phyloP scores from a whole-genome alignment of 2,329 filamentous ascomycete species.

The Xylariales sp. region DNA sequence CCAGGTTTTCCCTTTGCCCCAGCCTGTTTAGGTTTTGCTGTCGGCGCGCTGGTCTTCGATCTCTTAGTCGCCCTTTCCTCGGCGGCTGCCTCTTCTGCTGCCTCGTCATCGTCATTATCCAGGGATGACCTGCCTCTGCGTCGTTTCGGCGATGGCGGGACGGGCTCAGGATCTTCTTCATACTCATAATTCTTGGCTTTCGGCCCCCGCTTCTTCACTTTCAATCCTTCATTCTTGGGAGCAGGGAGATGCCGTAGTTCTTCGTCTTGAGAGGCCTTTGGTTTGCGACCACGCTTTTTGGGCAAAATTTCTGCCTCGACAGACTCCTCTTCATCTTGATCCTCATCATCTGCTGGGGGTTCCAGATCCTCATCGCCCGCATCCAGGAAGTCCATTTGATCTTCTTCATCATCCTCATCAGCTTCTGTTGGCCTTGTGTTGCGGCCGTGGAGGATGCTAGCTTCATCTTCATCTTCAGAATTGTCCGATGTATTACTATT shows the following conservation, averaged over 20 bases:
- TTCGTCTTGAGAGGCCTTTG: conserved; percentile 8
- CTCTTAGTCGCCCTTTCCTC: conserved; percentile 19
- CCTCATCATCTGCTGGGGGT: conserved; percentile 12
- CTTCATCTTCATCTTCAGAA: conserved; percentile 25
- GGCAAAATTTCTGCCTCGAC: conserved; percentile 4
- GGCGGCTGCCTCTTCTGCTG: conserved; percentile 10
- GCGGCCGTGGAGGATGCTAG: conserved; percentile 22
- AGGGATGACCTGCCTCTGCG: conserved; percentile 2
- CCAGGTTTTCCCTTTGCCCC: conserved; percentile 24
- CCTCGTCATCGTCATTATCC: conserved; percentile 12
- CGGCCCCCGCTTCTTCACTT: background rate
- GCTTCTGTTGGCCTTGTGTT: conserved; percentile 14
- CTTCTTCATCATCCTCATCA: conserved; percentile 20
- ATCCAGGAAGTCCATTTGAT: conserved; percentile 11
- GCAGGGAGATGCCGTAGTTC: conserved; percentile 10
- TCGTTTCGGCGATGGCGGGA: conserved; percentile 1
- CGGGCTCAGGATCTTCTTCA: conserved; percentile 12
- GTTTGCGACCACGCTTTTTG: conserved; percentile 7
- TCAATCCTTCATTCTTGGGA: too few relatives aligned
- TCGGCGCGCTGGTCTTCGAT: conserved; percentile 11
- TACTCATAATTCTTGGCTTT: conserved; percentile 9
- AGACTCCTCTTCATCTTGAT: conserved; percentile 9
- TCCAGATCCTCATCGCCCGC: conserved; percentile 12
- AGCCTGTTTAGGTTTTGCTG: conserved; percentile 11
- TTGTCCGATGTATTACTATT: conserved; percentile 14